Conservation (phyloP, 2,329 filamentous ascomycete species). For the Arthrobotrys musiformis region DNA sequence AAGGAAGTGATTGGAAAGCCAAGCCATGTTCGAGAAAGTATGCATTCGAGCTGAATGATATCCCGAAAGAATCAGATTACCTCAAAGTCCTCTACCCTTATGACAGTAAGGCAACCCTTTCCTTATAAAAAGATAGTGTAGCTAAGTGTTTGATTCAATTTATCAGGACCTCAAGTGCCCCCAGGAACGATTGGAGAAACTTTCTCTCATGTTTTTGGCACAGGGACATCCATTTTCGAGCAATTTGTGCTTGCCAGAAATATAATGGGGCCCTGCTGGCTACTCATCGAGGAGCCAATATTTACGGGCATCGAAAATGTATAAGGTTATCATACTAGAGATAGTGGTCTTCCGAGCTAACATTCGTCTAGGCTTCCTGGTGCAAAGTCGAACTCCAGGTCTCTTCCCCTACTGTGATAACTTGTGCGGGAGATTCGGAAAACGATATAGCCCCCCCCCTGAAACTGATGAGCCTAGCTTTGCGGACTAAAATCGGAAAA, state of each 20-base stretch:
- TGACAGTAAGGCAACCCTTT: slow-evolving; percentile 69
- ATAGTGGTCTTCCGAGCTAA: neutral
- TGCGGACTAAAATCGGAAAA: slow-evolving; percentile 87
- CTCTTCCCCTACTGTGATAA: slow-evolving; percentile 79
- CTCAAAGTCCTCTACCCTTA: slow-evolving; percentile 97
- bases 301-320: slow-evolving; percentile 83
- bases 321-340: neutral
- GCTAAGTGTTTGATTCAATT: neutral
- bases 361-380: slow-evolving; percentile 74
- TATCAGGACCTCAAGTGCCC: slow-evolving; percentile 74
- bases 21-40: slow-evolving; percentile 91
- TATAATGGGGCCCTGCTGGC: slow-evolving; percentile 98
- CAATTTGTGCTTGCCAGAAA: slow-evolving; percentile 99
- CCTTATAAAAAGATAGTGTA: neutral
- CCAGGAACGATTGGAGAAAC: slow-evolving; percentile 80
- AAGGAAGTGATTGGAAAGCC: slow-evolving; percentile 80
- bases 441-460: slow-evolving; percentile 84
- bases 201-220: slow-evolving; percentile 92
- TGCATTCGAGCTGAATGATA: slow-evolving; percentile 87
- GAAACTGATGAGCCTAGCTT: slow-evolving; percentile 92
- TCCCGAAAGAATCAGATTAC: slow-evolving; percentile 90
- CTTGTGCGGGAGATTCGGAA: slow-evolving; percentile 78
- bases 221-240: slow-evolving; percentile 92
- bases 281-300: slow-evolving; percentile 86
- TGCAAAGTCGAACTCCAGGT: slow-evolving; percentile 93